Percentiles rank a stretch among this genome's conserved stretches.
Evolutionary conservation across 331 rosid genomes (phyloP).

Genomic region (Quercus phellos): DNA sequence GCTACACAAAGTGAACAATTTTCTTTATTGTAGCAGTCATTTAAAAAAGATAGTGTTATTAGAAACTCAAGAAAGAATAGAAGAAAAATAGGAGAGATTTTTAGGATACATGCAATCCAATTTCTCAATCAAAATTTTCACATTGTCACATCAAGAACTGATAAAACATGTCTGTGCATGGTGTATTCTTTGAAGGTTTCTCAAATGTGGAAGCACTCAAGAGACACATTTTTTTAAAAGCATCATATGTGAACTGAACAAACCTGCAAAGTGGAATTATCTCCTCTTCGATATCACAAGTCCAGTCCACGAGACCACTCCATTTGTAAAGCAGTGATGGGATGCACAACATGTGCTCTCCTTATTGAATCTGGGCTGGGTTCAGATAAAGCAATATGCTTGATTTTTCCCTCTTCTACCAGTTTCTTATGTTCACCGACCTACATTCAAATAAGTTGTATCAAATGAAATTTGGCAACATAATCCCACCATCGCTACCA

Average conservation of each 20-base stretch:
- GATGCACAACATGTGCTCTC: conserved; percentile 49
- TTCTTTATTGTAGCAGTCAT: too few species aligned
- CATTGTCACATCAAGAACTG: too few species aligned
- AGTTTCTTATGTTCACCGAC: conserved; percentile 49
- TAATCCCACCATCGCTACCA: neutral
- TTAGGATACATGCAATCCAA: too few species aligned
- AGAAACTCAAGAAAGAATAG: too few species aligned
- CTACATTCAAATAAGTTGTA: conserved; percentile 11
- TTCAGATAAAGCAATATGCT: conserved; percentile 45
- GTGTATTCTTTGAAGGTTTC: too few species aligned
- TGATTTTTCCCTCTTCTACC: conserved; percentile 42
- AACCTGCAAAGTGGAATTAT: conserved; percentile 41
- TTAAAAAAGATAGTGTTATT: too few species aligned
- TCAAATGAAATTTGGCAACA: neutral
- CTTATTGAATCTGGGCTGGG: conserved; percentile 45
- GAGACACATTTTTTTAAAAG: neutral
- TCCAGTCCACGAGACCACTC: conserved; percentile 45
- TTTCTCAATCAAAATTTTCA: too few species aligned
- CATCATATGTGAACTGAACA: neutral
- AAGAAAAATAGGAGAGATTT: too few species aligned
- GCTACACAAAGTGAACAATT: too few species aligned
- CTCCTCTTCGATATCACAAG: conserved; percentile 29
- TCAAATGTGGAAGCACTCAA: neutral
- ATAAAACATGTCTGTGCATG: too few species aligned
- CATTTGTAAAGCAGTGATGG: conserved; percentile 45